Evolutionary conservation across 495 filamentous ascomycete species (phyloP).

Genomic region (Aeminium ludgeri): DNA sequence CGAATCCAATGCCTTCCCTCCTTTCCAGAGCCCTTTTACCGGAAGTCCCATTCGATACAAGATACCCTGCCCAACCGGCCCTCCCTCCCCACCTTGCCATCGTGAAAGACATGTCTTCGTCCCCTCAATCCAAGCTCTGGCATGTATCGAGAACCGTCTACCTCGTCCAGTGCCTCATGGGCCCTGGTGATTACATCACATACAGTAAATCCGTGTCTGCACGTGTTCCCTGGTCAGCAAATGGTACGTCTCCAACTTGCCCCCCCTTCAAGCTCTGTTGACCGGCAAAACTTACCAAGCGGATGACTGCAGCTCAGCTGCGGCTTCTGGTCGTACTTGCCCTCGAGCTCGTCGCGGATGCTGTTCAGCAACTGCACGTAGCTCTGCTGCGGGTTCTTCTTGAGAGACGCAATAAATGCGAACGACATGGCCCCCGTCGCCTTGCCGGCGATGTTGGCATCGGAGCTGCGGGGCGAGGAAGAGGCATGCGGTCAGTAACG

Average conservation of each 20-base stretch:
- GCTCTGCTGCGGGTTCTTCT: constrained; percentile 96
- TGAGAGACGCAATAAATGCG: constrained; percentile 84
- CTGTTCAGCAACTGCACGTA: constrained; percentile 91
- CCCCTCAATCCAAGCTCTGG: too few relatives aligned
- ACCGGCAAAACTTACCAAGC: constrained; percentile 48
- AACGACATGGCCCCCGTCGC: constrained; percentile 97
- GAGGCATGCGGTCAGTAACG: neutral
- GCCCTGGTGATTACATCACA: constrained; percentile 25
- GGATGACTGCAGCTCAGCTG: constrained; percentile 95
- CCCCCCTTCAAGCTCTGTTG: too few relatives aligned
- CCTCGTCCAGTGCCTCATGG: neutral
- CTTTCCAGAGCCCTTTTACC: too few relatives aligned
- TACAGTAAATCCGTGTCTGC: constrained; percentile 23
- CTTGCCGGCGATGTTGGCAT: constrained; percentile 53
- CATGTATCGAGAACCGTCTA: too few relatives aligned
- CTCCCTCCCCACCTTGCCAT: too few relatives aligned
- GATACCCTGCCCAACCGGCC: too few relatives aligned
- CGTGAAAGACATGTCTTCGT: too few relatives aligned
- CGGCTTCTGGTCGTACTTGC: constrained; percentile 88
- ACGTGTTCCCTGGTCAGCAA: too few relatives aligned
- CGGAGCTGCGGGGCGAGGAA: constrained; percentile 29
- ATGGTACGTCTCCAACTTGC: too few relatives aligned
- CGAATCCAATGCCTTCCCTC: too few relatives aligned
- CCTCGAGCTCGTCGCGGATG: constrained; percentile 78
- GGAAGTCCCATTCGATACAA: too few relatives aligned